Conservation (phyloP, 2,329 filamentous ascomycete species). For the Claviceps sp. region DNA sequence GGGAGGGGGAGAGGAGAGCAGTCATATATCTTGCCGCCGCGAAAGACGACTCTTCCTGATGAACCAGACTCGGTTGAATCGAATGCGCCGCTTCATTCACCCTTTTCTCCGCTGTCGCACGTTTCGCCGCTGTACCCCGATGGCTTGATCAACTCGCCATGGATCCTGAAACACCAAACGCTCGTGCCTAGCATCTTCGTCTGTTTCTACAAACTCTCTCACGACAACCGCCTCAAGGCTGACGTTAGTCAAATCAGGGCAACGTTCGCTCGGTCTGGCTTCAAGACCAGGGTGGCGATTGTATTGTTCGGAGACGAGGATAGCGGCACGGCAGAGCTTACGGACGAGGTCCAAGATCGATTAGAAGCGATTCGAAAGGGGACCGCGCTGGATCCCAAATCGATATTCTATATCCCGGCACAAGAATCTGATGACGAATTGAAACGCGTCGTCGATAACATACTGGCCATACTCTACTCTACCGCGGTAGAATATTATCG, state of each 20-base stretch:
- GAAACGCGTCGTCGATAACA: slow-evolving; percentile 56
- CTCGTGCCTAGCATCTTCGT: slow-evolving; percentile 69
- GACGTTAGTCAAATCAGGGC: slow-evolving; percentile 71
- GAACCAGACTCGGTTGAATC: slow-evolving; percentile 33
- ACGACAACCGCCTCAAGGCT: slow-evolving; percentile 76
- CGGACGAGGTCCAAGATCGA: slow-evolving; percentile 55
- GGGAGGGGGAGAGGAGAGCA: slow-evolving; percentile 14
- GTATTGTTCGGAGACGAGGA: slow-evolving; percentile 31
- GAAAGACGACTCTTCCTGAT: slow-evolving; percentile 40
- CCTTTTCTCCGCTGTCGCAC: slow-evolving; percentile 79
- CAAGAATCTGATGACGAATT: slow-evolving; percentile 59
- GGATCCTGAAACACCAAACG: slow-evolving; percentile 81
- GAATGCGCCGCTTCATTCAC: slow-evolving; percentile 63
- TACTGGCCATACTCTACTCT: slow-evolving; percentile 60
- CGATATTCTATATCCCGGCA: slow-evolving; percentile 71
- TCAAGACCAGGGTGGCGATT: slow-evolving; percentile 65
- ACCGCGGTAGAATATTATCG: slow-evolving; percentile 80
- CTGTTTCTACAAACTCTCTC: slow-evolving; percentile 66
- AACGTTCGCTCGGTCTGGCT: slow-evolving; percentile 53
- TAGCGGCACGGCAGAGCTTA: slow-evolving; percentile 27
- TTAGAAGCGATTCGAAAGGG: slow-evolving; percentile 66
- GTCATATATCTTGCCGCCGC: slow-evolving; percentile 43
- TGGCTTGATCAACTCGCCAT: slow-evolving; percentile 67
- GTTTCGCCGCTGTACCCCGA: slow-evolving; percentile 77
- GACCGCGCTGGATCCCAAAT: slow-evolving; percentile 70